Base-by-base conservation (phyloP, 768 basidiomycete genomes). In the Suillus brevipes region DNA sequence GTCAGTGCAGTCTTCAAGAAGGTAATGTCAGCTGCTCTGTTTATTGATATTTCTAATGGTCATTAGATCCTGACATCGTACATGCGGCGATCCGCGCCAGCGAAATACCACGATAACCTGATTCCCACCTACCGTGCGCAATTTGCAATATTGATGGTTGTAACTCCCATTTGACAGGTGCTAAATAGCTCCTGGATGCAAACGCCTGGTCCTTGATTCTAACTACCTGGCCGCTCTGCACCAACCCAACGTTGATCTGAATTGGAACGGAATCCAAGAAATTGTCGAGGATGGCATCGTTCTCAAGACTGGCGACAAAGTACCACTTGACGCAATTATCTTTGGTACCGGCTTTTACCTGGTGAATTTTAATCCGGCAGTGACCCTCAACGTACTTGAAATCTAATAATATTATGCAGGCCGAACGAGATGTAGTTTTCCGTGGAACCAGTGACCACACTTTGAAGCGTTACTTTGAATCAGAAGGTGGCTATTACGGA, bases 171-270 rank as follows among this genome's bases (percentile, higher is more conserved):
- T 62, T 4, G 16, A 23, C 36, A 38, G 34, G 16, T 55, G 20
- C 28, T 23, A 42, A 43, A 8, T 59, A 86, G 85, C 82, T 50
- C 81, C 83, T 31, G 87, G 85, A 40, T 88, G 86, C 71, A 87
- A 86, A 71, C 79, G 89, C 31, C 79, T 89, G 23, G 83, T 90
- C 40, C 78, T 85, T 62, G 86, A 90, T 69, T 83, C 85, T 4
- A 81, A 81, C 20, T 89, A 87, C 70, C 80, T 90, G 23, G 72
- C 80, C n/a, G 76, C 79, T 31, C 72, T 89, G 60, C 77, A 84
- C 61, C 78, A 77, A 52, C 79, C 84, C 1, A 89, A 90, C 71
- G 83, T 89, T 40, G 75, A 75, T 23, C 67, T 89, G 52, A 73
- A 69, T 20, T 87, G 82, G 81, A 82, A 83, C 25, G 71, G 67